phyloP scores from a whole-genome alignment of 106 monocot species.

The Allium fistulosum region DNA sequence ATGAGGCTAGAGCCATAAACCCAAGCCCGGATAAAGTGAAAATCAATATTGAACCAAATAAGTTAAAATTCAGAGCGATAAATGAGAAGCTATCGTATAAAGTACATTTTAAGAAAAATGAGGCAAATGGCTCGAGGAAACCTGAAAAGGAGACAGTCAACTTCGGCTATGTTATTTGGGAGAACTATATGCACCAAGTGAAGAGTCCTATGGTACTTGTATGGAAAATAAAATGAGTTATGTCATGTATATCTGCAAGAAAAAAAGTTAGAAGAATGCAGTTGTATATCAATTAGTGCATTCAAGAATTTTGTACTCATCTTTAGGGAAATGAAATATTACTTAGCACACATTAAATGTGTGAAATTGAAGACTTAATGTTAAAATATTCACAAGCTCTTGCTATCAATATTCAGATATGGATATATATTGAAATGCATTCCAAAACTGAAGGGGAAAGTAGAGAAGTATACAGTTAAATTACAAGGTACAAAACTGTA shows the following conservation, averaged over 20 bases:
- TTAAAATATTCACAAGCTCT: too few species aligned
- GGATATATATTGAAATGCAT: neutral
- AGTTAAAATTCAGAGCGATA: conserved; percentile 6
- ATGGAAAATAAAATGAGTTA: neutral
- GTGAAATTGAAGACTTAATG: too few species aligned
- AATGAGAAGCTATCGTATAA: conserved; percentile 12
- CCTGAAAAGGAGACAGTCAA: too few species aligned
- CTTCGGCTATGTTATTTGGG: neutral
- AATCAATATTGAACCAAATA: conserved; percentile 6
- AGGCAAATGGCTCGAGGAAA: neutral
- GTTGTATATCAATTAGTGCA: too few species aligned
- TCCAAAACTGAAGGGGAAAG: neutral
- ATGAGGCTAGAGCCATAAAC: conserved; percentile 9
- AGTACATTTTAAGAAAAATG: conserved; percentile 2
- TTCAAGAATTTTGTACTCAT: too few species aligned
- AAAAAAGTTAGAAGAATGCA: too few species aligned
- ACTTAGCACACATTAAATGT: too few species aligned
- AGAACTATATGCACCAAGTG: neutral
- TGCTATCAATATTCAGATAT: neutral
- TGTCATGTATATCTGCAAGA: neutral
- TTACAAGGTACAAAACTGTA: neutral
- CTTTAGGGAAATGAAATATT: too few species aligned
- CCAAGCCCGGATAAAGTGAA: conserved; percentile 5
- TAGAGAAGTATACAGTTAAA: neutral
- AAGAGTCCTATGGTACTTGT: neutral